phyloP scores from a whole-genome alignment of 225 moss, liverwort and hornwort species.

The Sphagnum tenellum region DNA sequence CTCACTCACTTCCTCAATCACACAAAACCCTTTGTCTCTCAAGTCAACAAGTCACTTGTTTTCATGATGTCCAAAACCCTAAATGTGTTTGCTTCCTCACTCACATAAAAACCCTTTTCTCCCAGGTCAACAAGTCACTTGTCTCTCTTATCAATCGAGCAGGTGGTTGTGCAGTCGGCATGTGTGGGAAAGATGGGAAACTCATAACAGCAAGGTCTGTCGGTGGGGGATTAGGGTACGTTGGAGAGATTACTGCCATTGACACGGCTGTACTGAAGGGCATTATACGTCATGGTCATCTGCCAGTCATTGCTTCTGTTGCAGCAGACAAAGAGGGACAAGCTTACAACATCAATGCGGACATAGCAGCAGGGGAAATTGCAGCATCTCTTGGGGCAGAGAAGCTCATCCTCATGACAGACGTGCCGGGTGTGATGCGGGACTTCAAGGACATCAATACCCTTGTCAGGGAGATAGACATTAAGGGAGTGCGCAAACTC shows the following conservation, averaged over 20 bases:
- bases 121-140: constrained; percentile 79
- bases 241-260: constrained; percentile 76
- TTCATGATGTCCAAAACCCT: constrained; percentile 15
- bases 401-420: constrained; percentile 94
- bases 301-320: constrained; percentile 89
- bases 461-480: constrained; percentile 58
- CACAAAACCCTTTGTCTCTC: neutral
- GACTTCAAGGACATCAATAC: constrained; percentile 56
- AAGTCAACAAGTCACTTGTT: constrained; percentile 90
- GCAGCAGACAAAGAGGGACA: constrained; percentile 75
- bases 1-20: too few relatives aligned
- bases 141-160: constrained; percentile 90
- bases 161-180: constrained; percentile 79
- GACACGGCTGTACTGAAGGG: constrained; percentile 63
- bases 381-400: constrained; percentile 84
- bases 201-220: constrained; percentile 65
- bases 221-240: constrained; percentile 66
- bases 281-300: constrained; percentile 53
- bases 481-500: constrained; percentile 59
- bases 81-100: too few relatives aligned
- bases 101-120: too few relatives aligned
- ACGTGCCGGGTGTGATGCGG: constrained; percentile 81
- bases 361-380: constrained; percentile 86
- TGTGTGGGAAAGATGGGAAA: constrained; percentile 90
- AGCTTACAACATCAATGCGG: constrained; percentile 90